Conservation (phyloP, 805 yeast genomes). For the Wickerhamiella sorbophila region DNA sequence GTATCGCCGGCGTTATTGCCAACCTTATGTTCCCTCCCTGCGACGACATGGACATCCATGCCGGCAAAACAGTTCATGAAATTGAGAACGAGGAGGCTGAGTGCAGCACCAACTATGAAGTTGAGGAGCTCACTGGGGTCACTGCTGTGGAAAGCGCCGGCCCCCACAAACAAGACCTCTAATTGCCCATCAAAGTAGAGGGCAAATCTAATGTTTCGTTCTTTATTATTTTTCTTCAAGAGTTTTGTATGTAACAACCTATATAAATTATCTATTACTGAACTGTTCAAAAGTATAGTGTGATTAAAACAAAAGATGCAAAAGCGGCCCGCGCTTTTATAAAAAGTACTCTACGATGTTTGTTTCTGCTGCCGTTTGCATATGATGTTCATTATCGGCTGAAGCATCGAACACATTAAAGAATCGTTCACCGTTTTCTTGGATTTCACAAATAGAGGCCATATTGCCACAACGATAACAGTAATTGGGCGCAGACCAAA, state of each 20-base stretch:
- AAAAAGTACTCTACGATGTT: constrained; percentile 18
- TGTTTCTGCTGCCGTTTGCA: constrained; percentile 18
- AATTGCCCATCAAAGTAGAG: constrained; percentile 17
- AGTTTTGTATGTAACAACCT: too few species aligned
- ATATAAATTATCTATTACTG: too few species aligned
- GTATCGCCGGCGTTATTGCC: constrained; percentile 45
- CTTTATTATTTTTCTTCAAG: too few species aligned
- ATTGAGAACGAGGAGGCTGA: background rate
- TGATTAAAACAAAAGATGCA: too few species aligned
- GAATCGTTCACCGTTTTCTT: constrained; percentile 46
- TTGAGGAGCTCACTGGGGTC: background rate
- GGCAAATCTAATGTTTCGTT: too few species aligned
- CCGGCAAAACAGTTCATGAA: background rate
- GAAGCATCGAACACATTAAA: constrained; percentile 96
- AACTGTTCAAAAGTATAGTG: too few species aligned
- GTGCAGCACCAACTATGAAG: background rate
- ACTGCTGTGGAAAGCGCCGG: constrained; percentile 12
- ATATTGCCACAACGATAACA: constrained; percentile 95
- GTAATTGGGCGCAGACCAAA: constrained; percentile 97
- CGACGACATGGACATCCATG: constrained; percentile 11
- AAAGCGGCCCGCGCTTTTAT: constrained; percentile 1
- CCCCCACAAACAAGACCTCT: constrained; percentile 23
- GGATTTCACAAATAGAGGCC: constrained; percentile 90
- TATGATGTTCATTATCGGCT: constrained; percentile 64
- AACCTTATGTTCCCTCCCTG: constrained; percentile 53